These are phyloP conservation scores for Artemisia tridentata DNA, from an alignment of 129 eudicot species.

Conservation along the genomic window DNA sequence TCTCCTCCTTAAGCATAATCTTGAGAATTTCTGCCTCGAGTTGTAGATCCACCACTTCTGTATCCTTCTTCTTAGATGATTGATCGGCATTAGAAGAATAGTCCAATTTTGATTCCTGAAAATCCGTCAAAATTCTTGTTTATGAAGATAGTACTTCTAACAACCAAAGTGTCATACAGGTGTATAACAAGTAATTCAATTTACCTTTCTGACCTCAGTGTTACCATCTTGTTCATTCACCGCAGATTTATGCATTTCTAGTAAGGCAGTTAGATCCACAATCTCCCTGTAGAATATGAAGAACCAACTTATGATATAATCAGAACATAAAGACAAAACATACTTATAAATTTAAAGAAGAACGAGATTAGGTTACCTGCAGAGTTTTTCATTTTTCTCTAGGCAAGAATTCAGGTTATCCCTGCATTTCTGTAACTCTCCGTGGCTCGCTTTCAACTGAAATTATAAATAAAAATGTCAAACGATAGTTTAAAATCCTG, in stretches of 20 bases:
- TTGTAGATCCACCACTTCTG: slow-evolving; percentile 54
- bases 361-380: slow-evolving; percentile 38
- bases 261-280: slow-evolving; percentile 45
- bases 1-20: slow-evolving; percentile 72
- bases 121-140: not conserved
- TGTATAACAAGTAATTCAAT: not conserved
- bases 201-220: slow-evolving; percentile 54
- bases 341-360: not conserved
- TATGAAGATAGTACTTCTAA: not conserved
- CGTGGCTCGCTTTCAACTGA: slow-evolving; percentile 47
- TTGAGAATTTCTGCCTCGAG: slow-evolving; percentile 76
- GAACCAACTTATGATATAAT: not conserved
- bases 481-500: not conserved
- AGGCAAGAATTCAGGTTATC: slow-evolving; percentile 52
- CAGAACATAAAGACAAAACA: not conserved
- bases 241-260: slow-evolving; percentile 31
- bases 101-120: slow-evolving; percentile 54
- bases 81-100: slow-evolving; percentile 30
- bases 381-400: slow-evolving; percentile 60
- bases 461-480: slow-evolving; percentile 22
- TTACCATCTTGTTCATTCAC: slow-evolving; percentile 25
- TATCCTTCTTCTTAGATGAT: slow-evolving; percentile 22
- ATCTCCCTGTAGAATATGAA: slow-evolving; percentile 52
- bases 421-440: slow-evolving; percentile 56
- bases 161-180: no score